Conservation (phyloP, 768 basidiomycete species). For the Trichaptum fuscoviolaceum region DNA sequence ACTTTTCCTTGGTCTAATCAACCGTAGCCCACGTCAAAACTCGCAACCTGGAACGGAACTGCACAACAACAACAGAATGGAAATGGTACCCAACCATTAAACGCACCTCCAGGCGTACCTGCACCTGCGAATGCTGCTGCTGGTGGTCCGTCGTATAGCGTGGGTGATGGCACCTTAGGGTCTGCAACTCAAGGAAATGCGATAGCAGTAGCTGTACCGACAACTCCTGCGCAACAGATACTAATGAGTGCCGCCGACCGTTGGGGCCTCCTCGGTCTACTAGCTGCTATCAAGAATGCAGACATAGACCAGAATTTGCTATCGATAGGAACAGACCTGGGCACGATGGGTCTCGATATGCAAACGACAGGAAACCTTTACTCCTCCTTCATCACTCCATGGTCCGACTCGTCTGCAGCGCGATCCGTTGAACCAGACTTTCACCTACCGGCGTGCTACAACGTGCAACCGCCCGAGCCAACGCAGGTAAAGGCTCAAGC, state of each 20-base stretch:
- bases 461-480: slow-evolving; percentile 82
- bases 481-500: slow-evolving; percentile 73
- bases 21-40: background rate
- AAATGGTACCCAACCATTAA: slow-evolving; percentile 42
- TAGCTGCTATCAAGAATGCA: slow-evolving; percentile 83
- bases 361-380: slow-evolving; percentile 76
- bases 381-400: slow-evolving; percentile 93
- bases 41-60: slow-evolving; percentile 53
- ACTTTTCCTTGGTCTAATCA: background rate
- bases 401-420: slow-evolving; percentile 86
- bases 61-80: slow-evolving; percentile 25
- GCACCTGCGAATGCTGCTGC: slow-evolving; percentile 11
- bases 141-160: background rate
- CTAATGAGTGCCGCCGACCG: slow-evolving; percentile 89
- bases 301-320: slow-evolving; percentile 80
- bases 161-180: background rate
- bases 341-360: slow-evolving; percentile 90
- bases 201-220: slow-evolving; percentile 44
- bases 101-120: slow-evolving; percentile 46
- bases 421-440: slow-evolving; percentile 89
- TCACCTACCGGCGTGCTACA: slow-evolving; percentile 87
- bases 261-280: slow-evolving; percentile 85
- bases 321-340: slow-evolving; percentile 86
- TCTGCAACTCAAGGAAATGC: slow-evolving; percentile 19
- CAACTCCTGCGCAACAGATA: slow-evolving; percentile 91